Conservation (phyloP, 208 protist species). For the Trypanosoma avium region DNA sequence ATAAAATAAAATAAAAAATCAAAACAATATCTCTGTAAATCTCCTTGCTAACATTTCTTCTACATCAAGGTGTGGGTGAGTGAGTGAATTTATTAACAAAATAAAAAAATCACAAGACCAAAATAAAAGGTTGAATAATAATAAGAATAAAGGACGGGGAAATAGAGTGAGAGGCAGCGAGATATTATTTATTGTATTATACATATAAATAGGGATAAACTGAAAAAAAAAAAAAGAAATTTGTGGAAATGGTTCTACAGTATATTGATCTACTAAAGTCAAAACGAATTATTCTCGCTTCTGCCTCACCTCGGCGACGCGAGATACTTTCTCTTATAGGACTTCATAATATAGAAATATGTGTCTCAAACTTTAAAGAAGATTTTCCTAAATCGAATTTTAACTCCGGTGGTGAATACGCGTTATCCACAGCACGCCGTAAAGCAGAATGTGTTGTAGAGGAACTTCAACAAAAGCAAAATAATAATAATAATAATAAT, state of each 20-base stretch:
- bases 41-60: too few species aligned
- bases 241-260: constrained; percentile 34
- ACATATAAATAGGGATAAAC: too few species aligned
- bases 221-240: not conserved
- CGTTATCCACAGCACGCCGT: constrained; percentile 26
- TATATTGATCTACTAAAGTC: constrained; percentile 26
- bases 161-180: too few species aligned
- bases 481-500: not conserved
- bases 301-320: constrained; percentile 35
- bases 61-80: too few species aligned
- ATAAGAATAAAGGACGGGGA: too few species aligned
- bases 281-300: constrained; percentile 40
- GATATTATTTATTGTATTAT: too few species aligned
- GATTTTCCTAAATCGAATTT: constrained; percentile 33
- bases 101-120: too few species aligned
- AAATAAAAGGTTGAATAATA: too few species aligned
- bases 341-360: constrained; percentile 27
- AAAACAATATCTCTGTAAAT: too few species aligned
- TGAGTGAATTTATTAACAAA: too few species aligned
- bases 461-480: constrained; percentile 11
- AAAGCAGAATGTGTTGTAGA: constrained; percentile 33
- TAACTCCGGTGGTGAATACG: constrained; percentile 32
- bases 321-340: constrained; percentile 33
- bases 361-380: constrained; percentile 34
- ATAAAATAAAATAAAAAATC: too few species aligned